Base-by-base conservation (phyloP, 2,329 filamentous ascomycete genomes). In the Blumeria hordei region DNA sequence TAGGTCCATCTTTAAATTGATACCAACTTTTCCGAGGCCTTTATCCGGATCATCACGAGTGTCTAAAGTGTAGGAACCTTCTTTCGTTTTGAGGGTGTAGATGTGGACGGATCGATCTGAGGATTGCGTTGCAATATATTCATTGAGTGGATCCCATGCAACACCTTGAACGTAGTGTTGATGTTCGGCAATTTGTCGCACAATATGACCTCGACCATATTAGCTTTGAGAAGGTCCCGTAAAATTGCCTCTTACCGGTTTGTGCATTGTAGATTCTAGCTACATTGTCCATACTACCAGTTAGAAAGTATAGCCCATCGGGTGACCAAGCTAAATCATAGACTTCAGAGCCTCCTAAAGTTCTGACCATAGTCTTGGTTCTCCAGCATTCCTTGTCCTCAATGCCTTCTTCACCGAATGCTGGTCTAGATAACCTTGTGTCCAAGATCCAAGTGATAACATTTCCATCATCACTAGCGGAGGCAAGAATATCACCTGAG, bases 241-340 rank as follows among this genome's bases (percentile, higher is more conserved):
- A 52, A 33, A 39, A 51, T 41, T 58, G 41, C 54, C 45, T 53
- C 75, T 59, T 72, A 88, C 86, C 90, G 63, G 85, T 92, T 60
- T 85, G 83, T 56, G 88, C 85, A 68, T 94, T 95, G 73, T 95
- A 96, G 62, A 98, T 96, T 57, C 90, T 79, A 57, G 92, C 88
- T 66, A 96, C 83, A 67, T 98, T 98, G 71, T 98, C 92, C 88
- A 98, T 96, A 70, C 92, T 96, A 41, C 92, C 92, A 28, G 93
- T 95, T 63, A 98, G 95, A 71, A 98, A 94, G 70, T 93, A 92
- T 41, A 81, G 73, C 41, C 85, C 88, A 68, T 98, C 92, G n/a
- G 93, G 93, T 52, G 92, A 96, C 93, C 92, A 98, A 53, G 92
- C 92, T 56, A 98, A 72, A 68, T 98, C 92, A 69, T 98, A 98